Conservation (phyloP, 768 basidiomycete species). For the Macrolepiota albuminosa region DNA sequence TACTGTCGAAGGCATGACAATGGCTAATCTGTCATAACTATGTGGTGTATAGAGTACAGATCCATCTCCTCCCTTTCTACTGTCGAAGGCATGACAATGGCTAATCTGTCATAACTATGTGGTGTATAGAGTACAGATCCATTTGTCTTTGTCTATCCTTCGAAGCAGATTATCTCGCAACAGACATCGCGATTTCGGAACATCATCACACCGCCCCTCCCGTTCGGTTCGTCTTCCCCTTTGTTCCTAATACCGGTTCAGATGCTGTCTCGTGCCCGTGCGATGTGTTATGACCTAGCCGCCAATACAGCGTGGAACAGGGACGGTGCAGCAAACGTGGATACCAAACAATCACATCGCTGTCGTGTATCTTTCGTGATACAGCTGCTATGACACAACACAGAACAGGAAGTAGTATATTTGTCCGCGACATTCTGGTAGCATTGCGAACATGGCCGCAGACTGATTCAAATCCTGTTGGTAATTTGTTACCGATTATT, state of each 20-base stretch:
- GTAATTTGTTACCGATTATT: neutral
- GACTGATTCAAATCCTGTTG: slow-evolving; percentile 40
- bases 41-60: slow-evolving; percentile 30
- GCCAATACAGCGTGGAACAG: slow-evolving; percentile 28
- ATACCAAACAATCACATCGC: slow-evolving; percentile 34
- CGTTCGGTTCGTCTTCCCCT: neutral
- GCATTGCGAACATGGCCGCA: slow-evolving; percentile 51
- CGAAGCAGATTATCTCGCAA: slow-evolving; percentile 47
- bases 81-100: too few relatives aligned
- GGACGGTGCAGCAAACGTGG: slow-evolving; percentile 43
- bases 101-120: too few relatives aligned
- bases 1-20: too few relatives aligned
- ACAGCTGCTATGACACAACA: slow-evolving; percentile 10
- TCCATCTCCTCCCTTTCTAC: slow-evolving; percentile 17
- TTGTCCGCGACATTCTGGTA: slow-evolving; percentile 42
- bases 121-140: slow-evolving; percentile 37
- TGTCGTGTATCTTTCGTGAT: slow-evolving; percentile 44
- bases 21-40: too few relatives aligned
- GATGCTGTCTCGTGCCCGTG: neutral
- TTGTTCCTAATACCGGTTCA: too few relatives aligned
- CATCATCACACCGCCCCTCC: neutral
- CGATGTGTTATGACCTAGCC: too few relatives aligned
- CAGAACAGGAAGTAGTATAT: slow-evolving; percentile 15
- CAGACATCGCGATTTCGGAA: slow-evolving; percentile 40
- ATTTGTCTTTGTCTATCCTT: slow-evolving; percentile 44